phyloP scores from a whole-genome alignment of 2,329 filamentous ascomycete species.

The Talaromyces sp. region DNA sequence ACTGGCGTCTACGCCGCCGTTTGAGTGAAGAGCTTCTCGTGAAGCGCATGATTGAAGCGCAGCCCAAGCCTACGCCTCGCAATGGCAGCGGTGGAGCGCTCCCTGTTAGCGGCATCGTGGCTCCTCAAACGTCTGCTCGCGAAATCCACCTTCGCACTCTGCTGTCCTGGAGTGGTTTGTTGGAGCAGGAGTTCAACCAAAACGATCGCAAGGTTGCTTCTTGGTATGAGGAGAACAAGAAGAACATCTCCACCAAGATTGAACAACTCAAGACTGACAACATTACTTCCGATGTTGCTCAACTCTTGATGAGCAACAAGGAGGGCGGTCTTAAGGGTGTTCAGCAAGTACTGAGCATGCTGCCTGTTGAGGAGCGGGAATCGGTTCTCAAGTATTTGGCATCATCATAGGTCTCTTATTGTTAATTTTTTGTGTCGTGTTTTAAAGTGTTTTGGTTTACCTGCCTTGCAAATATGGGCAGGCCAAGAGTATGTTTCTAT shows the following conservation, averaged over 20 bases:
- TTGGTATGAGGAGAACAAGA: conserved; percentile 96
- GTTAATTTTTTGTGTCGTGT: background rate
- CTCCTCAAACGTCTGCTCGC: conserved; percentile 44
- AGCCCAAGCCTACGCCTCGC: conserved; percentile 30
- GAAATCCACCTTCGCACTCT: conserved; percentile 67
- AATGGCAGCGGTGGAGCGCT: conserved; percentile 36
- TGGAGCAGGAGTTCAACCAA: conserved; percentile 62
- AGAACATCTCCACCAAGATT: conserved; percentile 75
- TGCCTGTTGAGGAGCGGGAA: conserved; percentile 86
- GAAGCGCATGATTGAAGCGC: conserved; percentile 67
- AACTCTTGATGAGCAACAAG: conserved; percentile 60
- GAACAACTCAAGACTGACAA: conserved; percentile 75
- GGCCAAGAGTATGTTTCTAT: background rate
- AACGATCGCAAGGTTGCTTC: conserved; percentile 79
- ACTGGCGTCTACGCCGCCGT: conserved; percentile 96
- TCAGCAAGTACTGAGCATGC: conserved; percentile 74
- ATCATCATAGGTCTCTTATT: conserved; percentile 18
- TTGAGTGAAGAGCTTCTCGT: conserved; percentile 97
- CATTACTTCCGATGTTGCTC: conserved; percentile 64
- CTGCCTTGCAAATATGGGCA: background rate
- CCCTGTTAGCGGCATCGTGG: conserved; percentile 33
- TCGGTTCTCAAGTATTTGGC: conserved; percentile 60
- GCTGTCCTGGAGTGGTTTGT: conserved; percentile 73
- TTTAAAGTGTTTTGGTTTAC: background rate
- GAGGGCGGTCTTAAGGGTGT: conserved; percentile 77